Evolutionary conservation across 2,329 filamentous ascomycete genomes (phyloP).

Genomic region (Calonectria ilicicola): DNA sequence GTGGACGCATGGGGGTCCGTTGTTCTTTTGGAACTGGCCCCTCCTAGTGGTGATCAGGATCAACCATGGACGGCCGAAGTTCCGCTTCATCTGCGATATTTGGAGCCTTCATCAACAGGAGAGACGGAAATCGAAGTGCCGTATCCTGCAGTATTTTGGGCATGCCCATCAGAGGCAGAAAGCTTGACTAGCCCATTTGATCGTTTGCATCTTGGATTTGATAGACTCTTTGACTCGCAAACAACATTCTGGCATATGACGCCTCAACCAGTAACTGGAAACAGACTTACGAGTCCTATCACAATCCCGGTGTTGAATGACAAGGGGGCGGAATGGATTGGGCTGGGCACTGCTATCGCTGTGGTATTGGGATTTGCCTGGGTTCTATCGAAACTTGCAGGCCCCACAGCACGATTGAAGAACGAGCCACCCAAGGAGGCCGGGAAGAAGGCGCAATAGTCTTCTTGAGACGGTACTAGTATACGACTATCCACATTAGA

Average conservation of each 20-base stretch:
- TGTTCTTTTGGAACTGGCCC: slow-evolving; percentile 79
- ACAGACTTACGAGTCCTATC: slow-evolving; percentile 64
- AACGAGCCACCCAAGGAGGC: not conserved
- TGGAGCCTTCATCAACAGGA: slow-evolving; percentile 70
- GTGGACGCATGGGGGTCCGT: slow-evolving; percentile 82
- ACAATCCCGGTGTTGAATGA: slow-evolving; percentile 75
- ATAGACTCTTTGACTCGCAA: slow-evolving; percentile 78
- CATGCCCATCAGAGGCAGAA: slow-evolving; percentile 77
- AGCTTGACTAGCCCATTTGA: slow-evolving; percentile 88
- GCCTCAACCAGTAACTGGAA: slow-evolving; percentile 56
- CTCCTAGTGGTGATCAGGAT: slow-evolving; percentile 55
- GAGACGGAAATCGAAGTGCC: slow-evolving; percentile 72
- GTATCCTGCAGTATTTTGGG: slow-evolving; percentile 91
- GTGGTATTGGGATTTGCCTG: slow-evolving; percentile 76
- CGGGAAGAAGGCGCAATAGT: slow-evolving; percentile 35
- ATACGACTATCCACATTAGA: not conserved
- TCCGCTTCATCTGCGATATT: slow-evolving; percentile 88
- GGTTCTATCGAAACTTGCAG: slow-evolving; percentile 71
- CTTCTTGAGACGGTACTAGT: not conserved
- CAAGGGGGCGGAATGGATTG: slow-evolving; percentile 60
- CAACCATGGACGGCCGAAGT: slow-evolving; percentile 75
- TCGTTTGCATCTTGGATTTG: slow-evolving; percentile 85
- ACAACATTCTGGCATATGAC: slow-evolving; percentile 87
- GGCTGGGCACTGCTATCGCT: slow-evolving; percentile 67
- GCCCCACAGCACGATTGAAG: slow-evolving; percentile 20